Base-by-base conservation (phyloP, 1,284 basidiomycete genomes). In the Puccinia polysora region DNA sequence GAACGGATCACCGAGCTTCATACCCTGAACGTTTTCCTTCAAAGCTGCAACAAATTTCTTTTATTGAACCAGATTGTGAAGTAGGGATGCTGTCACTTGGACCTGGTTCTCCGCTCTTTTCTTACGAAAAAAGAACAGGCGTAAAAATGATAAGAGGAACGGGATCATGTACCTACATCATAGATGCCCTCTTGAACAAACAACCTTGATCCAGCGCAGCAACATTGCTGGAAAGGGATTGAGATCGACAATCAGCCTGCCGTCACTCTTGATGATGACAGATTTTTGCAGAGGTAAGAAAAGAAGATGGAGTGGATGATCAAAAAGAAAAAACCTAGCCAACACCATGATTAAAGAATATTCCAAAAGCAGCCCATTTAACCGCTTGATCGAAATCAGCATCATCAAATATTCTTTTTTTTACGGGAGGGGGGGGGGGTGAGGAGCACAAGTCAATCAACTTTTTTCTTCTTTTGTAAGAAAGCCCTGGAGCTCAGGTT, bases 181-280 rank as follows among this genome's bases (percentile, higher is more conserved):
- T 73, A 75, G 40, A 76, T 88, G 23, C 84, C 83, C 64, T 84
- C 83, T 79, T 95, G 90, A 2, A 95, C 90, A 80, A 87, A 94
- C 78, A 93, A 87, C 73, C 91, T 86, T 4, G 90, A 88, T 20
- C 90, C 88, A 23, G 91, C 89, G 76, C 87, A 89, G 82, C 91
- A 94, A 14, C 85, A 81, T 94, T 90, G 59, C 90, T 89, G 78
- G 14, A 34, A 53, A 38, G 23, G 25, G n/a, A 55, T 28, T 10
- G n/a, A 45, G 4, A 36, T 5, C 20, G 4, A 43, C 40, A 55
- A 20, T 65, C 18, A 65, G 64, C 20, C 34, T 4, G 47, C 18
- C 40, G 6, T n/a, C n/a, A n/a, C n/a, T n/a, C n/a, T n/a, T n/a
- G n/a, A n/a, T n/a, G n/a, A n/a, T n/a, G n/a, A 20, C 20, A 67